A percentile compares a stretch with the other conserved stretches of the same genome.
These are phyloP conservation scores for Sporothrix globosa DNA, from an alignment of 2,329 filamentous ascomycete genomes.

Conservation along the genomic window DNA sequence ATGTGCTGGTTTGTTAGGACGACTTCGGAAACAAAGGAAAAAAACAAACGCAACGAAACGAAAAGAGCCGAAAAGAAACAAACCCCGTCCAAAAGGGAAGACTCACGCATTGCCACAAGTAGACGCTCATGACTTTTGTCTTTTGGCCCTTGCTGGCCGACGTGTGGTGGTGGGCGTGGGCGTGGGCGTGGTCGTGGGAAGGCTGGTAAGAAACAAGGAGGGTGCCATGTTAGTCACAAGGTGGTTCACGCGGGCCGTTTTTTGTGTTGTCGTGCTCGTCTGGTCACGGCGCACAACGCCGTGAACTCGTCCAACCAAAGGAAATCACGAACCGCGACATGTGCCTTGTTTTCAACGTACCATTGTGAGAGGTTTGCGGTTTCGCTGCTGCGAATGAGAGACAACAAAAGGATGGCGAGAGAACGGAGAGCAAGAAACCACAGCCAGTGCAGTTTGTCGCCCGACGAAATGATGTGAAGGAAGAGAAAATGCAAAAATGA, in stretches of 20 bases:
- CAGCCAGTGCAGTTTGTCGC: constrained; percentile 9
- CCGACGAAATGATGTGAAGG: background rate
- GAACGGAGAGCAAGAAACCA: background rate
- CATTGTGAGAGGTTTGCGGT: background rate
- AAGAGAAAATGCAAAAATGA: background rate
- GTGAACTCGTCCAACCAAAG: no score
- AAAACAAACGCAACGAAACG: no score
- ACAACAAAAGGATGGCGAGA: no score
- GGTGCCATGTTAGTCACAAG: background rate
- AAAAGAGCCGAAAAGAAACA: background rate
- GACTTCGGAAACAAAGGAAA: no score
- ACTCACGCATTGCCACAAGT: constrained; percentile 33
- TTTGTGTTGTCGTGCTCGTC: background rate
- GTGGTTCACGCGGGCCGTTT: background rate
- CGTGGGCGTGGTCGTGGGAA: constrained; percentile 11
- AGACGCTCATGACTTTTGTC: constrained; percentile 19
- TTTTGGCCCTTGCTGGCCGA: constrained; percentile 1
- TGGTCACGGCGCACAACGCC: no score
- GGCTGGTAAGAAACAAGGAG: constrained; percentile 10
- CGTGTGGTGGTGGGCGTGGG: constrained; percentile 16
- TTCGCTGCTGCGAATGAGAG: no score
- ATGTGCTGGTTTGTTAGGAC: constrained; percentile 30
- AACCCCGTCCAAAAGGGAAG: no score
- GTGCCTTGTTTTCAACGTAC: background rate
- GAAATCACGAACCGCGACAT: background rate